Conservation (phyloP, 495 filamentous ascomycete genomes). For the Penicillium paxilli region DNA sequence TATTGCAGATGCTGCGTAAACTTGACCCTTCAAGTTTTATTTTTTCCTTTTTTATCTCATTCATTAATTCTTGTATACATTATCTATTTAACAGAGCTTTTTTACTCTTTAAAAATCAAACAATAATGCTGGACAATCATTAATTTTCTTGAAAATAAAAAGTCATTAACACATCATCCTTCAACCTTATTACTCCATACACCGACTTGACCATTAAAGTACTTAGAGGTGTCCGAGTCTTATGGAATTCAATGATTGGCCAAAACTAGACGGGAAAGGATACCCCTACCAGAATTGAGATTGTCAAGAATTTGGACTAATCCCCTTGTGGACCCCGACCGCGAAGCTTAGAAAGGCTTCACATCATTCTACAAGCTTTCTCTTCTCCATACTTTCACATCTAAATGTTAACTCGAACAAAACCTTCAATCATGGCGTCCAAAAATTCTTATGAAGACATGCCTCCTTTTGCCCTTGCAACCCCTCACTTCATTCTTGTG, state of each 20-base stretch:
- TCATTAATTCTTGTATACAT: too few species aligned
- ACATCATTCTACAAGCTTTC: not conserved
- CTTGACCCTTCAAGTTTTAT: not conserved
- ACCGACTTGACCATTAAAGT: too few species aligned
- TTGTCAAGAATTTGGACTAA: not conserved
- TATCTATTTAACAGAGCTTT: not conserved
- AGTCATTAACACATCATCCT: too few species aligned
- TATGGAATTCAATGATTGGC: too few species aligned
- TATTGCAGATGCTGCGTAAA: not conserved
- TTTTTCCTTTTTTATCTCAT: not conserved
- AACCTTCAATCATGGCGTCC: not conserved
- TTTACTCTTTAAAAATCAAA: not conserved
- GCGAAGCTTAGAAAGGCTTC: not conserved
- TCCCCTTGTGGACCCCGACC: not conserved
- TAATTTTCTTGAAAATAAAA: too few species aligned
- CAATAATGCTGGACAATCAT: not conserved
- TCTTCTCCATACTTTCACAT: not conserved
- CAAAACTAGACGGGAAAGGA: too few species aligned
- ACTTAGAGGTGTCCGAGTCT: too few species aligned
- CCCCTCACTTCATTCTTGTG: constrained; percentile 19
- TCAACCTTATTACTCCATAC: too few species aligned
- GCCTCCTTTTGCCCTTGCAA: constrained; percentile 17
- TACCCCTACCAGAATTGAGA: too few species aligned
- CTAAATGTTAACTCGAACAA: not conserved
- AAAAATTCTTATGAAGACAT: not conserved